phyloP scores from a whole-genome alignment of 192 early-diverging fungal species.

The Gorgonomyces haynaldii region DNA sequence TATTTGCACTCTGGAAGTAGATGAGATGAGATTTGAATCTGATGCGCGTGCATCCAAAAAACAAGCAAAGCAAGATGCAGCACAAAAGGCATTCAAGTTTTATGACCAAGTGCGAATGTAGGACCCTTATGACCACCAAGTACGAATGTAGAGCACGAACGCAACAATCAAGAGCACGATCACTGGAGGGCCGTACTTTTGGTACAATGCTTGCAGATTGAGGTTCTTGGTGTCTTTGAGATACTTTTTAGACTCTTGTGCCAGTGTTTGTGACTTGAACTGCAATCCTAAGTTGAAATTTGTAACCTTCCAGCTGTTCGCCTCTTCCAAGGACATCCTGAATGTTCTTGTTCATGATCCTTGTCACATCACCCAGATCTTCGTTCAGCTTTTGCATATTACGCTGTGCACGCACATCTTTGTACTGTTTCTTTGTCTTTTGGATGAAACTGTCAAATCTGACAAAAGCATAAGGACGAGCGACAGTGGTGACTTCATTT shows the following conservation, averaged over 20 bases:
- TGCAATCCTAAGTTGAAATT: slow-evolving; percentile 40
- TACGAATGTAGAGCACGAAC: slow-evolving; percentile 64
- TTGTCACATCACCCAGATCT: slow-evolving; percentile 88
- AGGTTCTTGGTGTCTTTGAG: slow-evolving; percentile 75
- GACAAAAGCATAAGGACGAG: slow-evolving; percentile 93
- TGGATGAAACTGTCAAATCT: slow-evolving; percentile 98
- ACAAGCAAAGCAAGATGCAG: background rate
- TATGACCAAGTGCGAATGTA: background rate
- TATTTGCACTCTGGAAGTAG: background rate
- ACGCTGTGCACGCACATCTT: slow-evolving; percentile 84
- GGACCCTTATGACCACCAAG: slow-evolving; percentile 31
- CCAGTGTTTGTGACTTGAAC: slow-evolving; percentile 50
- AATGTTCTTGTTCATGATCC: slow-evolving; percentile 99
- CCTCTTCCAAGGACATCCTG: slow-evolving; percentile 87
- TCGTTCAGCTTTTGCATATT: slow-evolving; percentile 90
- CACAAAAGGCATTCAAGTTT: background rate
- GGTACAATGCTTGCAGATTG: slow-evolving; percentile 80
- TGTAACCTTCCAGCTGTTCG: slow-evolving; percentile 63
- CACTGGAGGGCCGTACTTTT: slow-evolving; percentile 86
- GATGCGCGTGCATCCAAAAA: background rate
- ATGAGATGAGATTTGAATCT: background rate
- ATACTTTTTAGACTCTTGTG: slow-evolving; percentile 69
- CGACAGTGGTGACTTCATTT: slow-evolving; percentile 70
- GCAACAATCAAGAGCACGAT: slow-evolving; percentile 69
- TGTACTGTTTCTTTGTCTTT: slow-evolving; percentile 92